These are phyloP conservation scores for Mortierella sp. DNA, from an alignment of 371 early-diverging fungal genomes.

Conservation along the genomic window DNA sequence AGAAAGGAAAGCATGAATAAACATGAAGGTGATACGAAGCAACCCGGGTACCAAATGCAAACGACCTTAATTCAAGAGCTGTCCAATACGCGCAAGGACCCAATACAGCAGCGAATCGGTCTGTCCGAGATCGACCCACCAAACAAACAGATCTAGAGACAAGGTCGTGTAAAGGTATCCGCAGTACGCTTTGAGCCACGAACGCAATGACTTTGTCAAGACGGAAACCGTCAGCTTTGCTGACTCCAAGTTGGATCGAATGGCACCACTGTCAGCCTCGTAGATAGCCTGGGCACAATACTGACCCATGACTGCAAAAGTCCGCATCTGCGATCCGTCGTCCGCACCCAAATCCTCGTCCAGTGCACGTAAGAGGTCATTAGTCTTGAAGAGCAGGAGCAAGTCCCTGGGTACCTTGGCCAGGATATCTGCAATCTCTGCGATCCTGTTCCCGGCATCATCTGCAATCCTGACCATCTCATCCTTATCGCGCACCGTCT, in stretches of 20 bases:
- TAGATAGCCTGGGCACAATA: constrained; percentile 67
- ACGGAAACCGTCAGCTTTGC: constrained; percentile 9
- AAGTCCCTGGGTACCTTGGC: constrained; percentile 83
- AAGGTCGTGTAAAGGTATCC: constrained; percentile 24
- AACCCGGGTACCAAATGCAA: no score
- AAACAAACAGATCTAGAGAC: constrained; percentile 38
- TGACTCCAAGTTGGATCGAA: constrained; percentile 5
- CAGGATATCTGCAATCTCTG: constrained; percentile 81
- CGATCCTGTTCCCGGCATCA: constrained; percentile 63
- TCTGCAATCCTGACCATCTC: constrained; percentile 60
- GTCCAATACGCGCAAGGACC: constrained; percentile 11
- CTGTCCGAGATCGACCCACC: constrained; percentile 45
- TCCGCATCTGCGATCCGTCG: constrained; percentile 56
- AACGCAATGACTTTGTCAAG: constrained; percentile 16
- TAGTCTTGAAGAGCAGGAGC: constrained; percentile 88
- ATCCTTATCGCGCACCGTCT: constrained; percentile 60
- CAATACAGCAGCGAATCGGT: constrained; percentile 20
- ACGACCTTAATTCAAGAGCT: neutral
- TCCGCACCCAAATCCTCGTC: constrained; percentile 61
- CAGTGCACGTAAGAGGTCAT: constrained; percentile 82
- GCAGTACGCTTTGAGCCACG: constrained; percentile 37
- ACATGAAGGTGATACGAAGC: no score
- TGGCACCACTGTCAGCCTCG: constrained; percentile 23
- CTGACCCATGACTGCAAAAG: constrained; percentile 66
- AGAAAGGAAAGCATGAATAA: neutral